Base-by-base conservation (phyloP, 2,329 filamentous ascomycete species). In the Salinomyces thailandicus region DNA sequence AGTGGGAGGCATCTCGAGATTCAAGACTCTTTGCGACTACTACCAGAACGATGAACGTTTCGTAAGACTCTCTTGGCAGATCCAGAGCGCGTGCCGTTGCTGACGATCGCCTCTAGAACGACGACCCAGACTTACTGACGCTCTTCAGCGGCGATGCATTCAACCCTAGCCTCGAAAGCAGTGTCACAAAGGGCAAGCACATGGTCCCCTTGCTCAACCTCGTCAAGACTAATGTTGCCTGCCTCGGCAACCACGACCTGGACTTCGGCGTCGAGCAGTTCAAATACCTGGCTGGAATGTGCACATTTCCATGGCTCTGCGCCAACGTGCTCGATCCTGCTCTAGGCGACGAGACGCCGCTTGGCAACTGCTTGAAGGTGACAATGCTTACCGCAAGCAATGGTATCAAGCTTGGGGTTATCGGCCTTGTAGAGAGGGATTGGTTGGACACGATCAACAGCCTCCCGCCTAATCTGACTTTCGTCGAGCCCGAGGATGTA, bases 81-180 rank as follows among this genome's bases (percentile, higher is more conserved):
- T n/a, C n/a, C n/a, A n/a, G n/a, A n/a, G n/a, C n/a, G n/a, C n/a
- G n/a, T n/a, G n/a, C n/a, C n/a, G n/a, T n/a, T n/a, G n/a, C n/a
- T n/a, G n/a, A n/a, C n/a, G n/a, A n/a, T n/a, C n/a, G n/a, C n/a
- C n/a, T n/a, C 22, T n/a, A 26, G 22, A 4, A 67, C 33, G 74
- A 64, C 13, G 79, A 84, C 54, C 66, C 84, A 1, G 66, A 72
- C 26, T 62, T 85, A 3, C 55, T 93, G 34, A 87, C 84, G 1
- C 71, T 93, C 48, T 95, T 94, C 61, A 93, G 85, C 2, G 86
- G 86, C 24, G 87, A 94, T 69, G 85, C 81, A 7, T 95, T 91
- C 62, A 94, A 94, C 56, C 86, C 87, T 0, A 89, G 83, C 50
- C 64, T 94, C 40, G 86, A 94, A 61, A 89, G 81, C 51, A 83